These are phyloP conservation scores for Russula compacta DNA, from an alignment of 768 basidiomycete species.

Conservation along the genomic window DNA sequence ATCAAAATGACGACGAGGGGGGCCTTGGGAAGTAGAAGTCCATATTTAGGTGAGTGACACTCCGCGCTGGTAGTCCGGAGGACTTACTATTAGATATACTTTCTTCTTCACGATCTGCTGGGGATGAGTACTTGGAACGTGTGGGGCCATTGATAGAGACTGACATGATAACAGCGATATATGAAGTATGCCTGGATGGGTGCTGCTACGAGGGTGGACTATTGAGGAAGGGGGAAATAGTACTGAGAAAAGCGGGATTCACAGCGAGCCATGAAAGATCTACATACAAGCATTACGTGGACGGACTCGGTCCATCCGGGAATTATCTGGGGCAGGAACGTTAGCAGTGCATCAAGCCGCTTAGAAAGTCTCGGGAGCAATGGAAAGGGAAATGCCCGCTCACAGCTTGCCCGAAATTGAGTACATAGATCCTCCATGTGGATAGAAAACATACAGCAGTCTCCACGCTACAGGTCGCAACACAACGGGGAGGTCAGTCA, in stretches of 20 bases:
- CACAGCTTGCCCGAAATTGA: not conserved
- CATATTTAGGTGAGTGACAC: not conserved
- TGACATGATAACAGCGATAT: conserved; percentile 7
- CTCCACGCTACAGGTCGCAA: not conserved
- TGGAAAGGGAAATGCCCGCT: not conserved
- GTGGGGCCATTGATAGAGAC: not conserved
- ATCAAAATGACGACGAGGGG: conserved; percentile 1
- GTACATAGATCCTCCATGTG: conserved; percentile 7
- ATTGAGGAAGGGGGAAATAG: not conserved
- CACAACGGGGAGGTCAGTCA: not conserved
- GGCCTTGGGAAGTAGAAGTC: not conserved
- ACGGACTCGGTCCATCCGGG: conserved; percentile 1
- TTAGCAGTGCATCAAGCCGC: not conserved
- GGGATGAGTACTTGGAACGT: not conserved
- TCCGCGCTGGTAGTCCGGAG: not conserved
- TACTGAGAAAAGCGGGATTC: not conserved
- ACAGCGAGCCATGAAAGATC: not conserved
- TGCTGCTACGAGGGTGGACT: not conserved
- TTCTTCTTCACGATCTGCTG: conserved; percentile 2
- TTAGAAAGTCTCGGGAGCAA: not conserved
- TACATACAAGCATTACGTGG: conserved; percentile 8
- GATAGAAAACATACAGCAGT: conserved; percentile 7
- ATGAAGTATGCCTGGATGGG: conserved; percentile 13
- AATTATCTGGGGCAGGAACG: not conserved
- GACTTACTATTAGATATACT: conserved; percentile 6